Evolutionary conservation across 768 basidiomycete species (phyloP).

Genomic region (Auriscalpium vulgare): DNA sequence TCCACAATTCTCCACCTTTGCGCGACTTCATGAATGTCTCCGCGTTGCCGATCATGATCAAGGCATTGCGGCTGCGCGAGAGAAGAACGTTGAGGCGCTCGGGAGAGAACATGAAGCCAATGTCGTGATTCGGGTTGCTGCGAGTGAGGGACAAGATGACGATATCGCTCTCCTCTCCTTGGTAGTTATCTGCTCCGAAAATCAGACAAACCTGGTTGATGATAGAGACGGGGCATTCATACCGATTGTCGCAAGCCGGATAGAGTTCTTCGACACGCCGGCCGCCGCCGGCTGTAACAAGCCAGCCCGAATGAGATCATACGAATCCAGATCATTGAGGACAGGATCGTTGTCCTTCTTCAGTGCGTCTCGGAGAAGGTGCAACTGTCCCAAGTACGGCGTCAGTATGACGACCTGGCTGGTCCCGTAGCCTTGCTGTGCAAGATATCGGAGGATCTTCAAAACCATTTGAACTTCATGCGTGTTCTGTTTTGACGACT

Average conservation of each 20-base stretch:
- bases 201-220: background rate
- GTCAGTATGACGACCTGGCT: constrained; percentile 57
- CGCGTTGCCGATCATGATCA: constrained; percentile 61
- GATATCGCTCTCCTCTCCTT: constrained; percentile 69
- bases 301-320: constrained; percentile 52
- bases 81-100: constrained; percentile 66
- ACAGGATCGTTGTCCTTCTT: constrained; percentile 45
- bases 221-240: background rate
- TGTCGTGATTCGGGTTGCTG: constrained; percentile 46
- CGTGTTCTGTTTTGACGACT: constrained; percentile 52
- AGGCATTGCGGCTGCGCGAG: constrained; percentile 56
- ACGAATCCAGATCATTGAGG: constrained; percentile 53
- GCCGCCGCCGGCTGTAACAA: constrained; percentile 34
- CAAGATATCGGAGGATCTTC: constrained; percentile 57
- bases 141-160: constrained; percentile 54
- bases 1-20: constrained; percentile 47
- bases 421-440: constrained; percentile 60
- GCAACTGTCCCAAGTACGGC: constrained; percentile 61
- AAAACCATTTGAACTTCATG: constrained; percentile 56
- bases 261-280: constrained; percentile 32
- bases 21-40: constrained; percentile 47
- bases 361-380: constrained; percentile 39
- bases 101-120: constrained; percentile 66
- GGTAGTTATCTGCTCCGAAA: constrained; percentile 57
- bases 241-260: constrained; percentile 65